Evolutionary conservation across 805 yeast species (phyloP), one percentile per base, ranked within the genome.

Genomic region (Starmera pachycereana): DNA sequence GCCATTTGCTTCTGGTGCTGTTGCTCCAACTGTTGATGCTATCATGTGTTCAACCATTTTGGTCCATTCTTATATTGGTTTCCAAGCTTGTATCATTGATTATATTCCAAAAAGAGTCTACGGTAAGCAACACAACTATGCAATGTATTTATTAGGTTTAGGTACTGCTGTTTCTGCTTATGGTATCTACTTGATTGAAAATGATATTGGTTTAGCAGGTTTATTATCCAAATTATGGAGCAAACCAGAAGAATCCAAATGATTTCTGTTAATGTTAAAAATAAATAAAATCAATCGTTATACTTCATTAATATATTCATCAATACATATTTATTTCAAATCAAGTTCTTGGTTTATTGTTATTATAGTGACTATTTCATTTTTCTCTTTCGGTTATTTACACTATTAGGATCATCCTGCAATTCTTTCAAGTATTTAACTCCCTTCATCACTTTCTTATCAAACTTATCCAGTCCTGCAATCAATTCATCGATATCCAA

Each of bases 41-140:
- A 54, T 76, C 1, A 71, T 87, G 49, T 75, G 85, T 19, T 63
- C 79, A 27, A 63, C 79, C 30, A 61, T 87, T 38, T 63, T 90
- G 51, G 72, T 80, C 44, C 97, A 92, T 65, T 71, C 82, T 41
- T 86, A 81, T 61, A 74, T 82, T 51, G 98, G 97, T 11, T 76
- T 92, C 64, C 82, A 82, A 61, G 71, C 94, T 36, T 90, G 97
- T 69, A 88, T 92, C 54, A 80, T 80, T 44, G 98, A 90, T 63
- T 92, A 90, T 65, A 81, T 90, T 41, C 97, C 96, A 33, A 63
- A 68, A 57, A 75, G 98, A 60, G 85, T 80, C 19, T 92, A 81
- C 62, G 96, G 96, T 31, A 60, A 68, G 33, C 76, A 84, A 72
- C 81, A 86, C 64, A 70, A 71, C 45, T 65, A 72, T 32, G 89